phyloP scores from a whole-genome alignment of 257 asterid genomes.

The Solanum chiquidenum region DNA sequence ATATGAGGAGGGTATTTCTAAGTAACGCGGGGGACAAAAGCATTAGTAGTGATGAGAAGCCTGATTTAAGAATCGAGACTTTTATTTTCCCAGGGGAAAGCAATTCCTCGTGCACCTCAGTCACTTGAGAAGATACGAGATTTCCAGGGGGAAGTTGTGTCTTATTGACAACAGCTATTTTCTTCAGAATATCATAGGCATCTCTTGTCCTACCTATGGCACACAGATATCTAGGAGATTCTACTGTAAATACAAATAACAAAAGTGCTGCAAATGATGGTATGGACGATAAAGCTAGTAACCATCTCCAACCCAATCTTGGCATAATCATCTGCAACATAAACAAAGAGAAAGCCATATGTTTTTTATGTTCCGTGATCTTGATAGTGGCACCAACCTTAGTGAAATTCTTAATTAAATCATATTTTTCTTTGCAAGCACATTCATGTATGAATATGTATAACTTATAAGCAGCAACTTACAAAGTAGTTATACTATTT shows the following conservation, averaged over 20 bases:
- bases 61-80: constrained; percentile 5
- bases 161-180: constrained; percentile 37
- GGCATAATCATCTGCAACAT: constrained; percentile 36
- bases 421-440: neutral
- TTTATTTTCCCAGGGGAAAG: neutral
- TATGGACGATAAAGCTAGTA: constrained; percentile 52
- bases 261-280: constrained; percentile 49
- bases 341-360: neutral
- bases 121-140: constrained; percentile 29
- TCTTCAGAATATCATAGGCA: constrained; percentile 29
- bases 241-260: constrained; percentile 41
- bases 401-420: neutral
- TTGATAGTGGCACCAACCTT: neutral
- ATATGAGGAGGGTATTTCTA: constrained; percentile 21
- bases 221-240: constrained; percentile 61
- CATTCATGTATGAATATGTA: neutral
- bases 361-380: neutral
- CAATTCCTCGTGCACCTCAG: neutral
- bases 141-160: constrained; percentile 46
- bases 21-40: constrained; percentile 37
- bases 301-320: constrained; percentile 73
- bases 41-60: constrained; percentile 22
- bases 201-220: constrained; percentile 33
- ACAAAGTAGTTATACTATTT: neutral
- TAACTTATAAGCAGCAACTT: neutral